Evolutionary conservation across 257 asterid species (phyloP), one percentile per base, ranked within the genome.

Genomic region (Cruciata laevipes): DNA sequence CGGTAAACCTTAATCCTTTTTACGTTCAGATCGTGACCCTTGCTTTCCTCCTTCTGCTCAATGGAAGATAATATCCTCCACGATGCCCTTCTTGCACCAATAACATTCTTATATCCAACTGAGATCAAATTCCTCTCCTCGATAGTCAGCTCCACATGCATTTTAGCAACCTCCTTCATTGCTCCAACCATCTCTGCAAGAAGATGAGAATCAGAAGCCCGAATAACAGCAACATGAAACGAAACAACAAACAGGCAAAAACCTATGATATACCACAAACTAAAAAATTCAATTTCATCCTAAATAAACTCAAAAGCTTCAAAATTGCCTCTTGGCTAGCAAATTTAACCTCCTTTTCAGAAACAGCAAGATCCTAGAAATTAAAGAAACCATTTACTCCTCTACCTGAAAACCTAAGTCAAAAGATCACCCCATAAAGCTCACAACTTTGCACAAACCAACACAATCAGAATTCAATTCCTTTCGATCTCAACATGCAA

Each of bases 71-170:
- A 68, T 44, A 88, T 88, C 52, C 93, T 71, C 95, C 95, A 88
- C 0, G 95, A 88, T 49, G 93, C 95, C 76, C 95, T 77, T 79
- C 95, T 77, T 56, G 90, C 88, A 58, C 95, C 95, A 65, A 84
- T 86, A 33, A 86, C 93, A 78, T 88, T 85, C 81, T 85, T 87
- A 81, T 82, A 87, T 66, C 91, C 91, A 66, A 87, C 95, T 2
- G 96, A 88, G 44, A 88, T 89, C 71, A 88, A 76, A 59, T 86
- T 88, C 73, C 96, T 86, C 79, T 88, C 91, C 75, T 88, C 94
- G 31, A 88, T 75, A 6, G 94, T 86, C 74, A 88, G 85, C 68
- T 88, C 94, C 60, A 84, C 94, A 66, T 83, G 84, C 81, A 88
- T 24, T 73, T 83, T 84, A 3, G 94, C 94, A 72, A 86, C 90